phyloP scores from a whole-genome alignment of 305 asterid species.

The Solanum chacoense region DNA sequence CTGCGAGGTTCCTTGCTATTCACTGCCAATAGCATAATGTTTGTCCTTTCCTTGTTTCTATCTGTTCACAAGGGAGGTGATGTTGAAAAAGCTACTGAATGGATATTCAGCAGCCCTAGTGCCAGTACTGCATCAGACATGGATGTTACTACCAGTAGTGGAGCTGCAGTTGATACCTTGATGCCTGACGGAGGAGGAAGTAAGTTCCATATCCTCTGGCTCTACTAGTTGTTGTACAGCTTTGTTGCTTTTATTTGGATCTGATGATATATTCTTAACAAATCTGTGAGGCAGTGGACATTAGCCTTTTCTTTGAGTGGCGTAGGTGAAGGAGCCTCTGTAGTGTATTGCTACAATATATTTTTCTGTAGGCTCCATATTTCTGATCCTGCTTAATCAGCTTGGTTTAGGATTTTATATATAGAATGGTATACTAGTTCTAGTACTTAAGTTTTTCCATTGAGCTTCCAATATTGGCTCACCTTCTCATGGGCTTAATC shows the following conservation, averaged over 20 bases:
- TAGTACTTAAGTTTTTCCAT: background rate
- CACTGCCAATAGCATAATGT: background rate
- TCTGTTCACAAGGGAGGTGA: conserved; percentile 56
- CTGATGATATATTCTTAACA: background rate
- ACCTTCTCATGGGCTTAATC: background rate
- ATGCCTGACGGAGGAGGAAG: conserved; percentile 96
- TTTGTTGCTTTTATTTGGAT: background rate
- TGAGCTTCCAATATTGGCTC: background rate
- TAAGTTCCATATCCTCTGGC: conserved; percentile 28
- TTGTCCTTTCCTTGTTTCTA: background rate
- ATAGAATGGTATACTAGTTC: background rate
- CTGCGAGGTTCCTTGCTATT: background rate
- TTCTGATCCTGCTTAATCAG: conserved; percentile 1
- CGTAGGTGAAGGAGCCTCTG: background rate
- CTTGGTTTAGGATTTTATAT: background rate
- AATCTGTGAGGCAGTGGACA: background rate
- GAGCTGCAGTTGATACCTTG: conserved; percentile 36
- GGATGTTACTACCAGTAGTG: conserved; percentile 53
- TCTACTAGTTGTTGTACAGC: conserved; percentile 1
- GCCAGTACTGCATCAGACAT: conserved; percentile 39
- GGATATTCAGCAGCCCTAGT: conserved; percentile 69
- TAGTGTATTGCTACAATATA: background rate
- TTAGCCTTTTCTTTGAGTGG: background rate
- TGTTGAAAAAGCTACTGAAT: conserved; percentile 86
- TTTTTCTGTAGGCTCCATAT: background rate